These are phyloP conservation scores for Cytidiella melzeri DNA, from an alignment of 768 basidiomycete genomes.

Conservation along the genomic window DNA sequence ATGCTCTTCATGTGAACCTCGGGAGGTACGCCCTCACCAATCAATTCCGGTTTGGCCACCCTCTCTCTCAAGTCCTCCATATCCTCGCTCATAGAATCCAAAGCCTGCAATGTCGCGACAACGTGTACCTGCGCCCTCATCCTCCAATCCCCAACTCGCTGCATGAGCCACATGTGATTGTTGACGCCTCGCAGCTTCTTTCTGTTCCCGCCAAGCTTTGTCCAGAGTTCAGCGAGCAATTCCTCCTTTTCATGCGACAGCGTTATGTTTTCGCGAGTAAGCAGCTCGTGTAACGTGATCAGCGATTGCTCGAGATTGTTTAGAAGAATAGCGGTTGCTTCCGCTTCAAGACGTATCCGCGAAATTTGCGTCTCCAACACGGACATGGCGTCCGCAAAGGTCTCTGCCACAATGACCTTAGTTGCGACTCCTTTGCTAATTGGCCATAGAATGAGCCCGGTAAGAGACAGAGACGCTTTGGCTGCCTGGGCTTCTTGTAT, in stretches of 20 bases:
- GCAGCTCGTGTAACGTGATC: slow-evolving; percentile 47
- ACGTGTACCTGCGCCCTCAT: slow-evolving; percentile 61
- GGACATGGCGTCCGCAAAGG: slow-evolving; percentile 60
- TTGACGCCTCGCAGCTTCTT: slow-evolving; percentile 43
- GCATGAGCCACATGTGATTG: slow-evolving; percentile 46
- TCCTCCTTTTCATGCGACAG: slow-evolving; percentile 41
- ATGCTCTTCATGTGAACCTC: slow-evolving; percentile 78
- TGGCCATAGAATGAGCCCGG: slow-evolving; percentile 21
- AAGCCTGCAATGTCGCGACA: slow-evolving; percentile 52
- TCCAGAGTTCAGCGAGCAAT: slow-evolving; percentile 65
- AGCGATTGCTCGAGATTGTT: slow-evolving; percentile 60
- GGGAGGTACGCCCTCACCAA: slow-evolving; percentile 53
- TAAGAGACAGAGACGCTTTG: slow-evolving; percentile 18
- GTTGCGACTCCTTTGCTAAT: slow-evolving; percentile 27
- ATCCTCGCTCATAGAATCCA: slow-evolving; percentile 62
- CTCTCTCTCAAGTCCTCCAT: slow-evolving; percentile 73
- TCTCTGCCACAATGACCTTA: slow-evolving; percentile 41
- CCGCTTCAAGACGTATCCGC: slow-evolving; percentile 63
- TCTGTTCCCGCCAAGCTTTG: slow-evolving; percentile 57
- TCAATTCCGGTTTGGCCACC: slow-evolving; percentile 60
- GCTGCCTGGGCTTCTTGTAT: slow-evolving; percentile 37
- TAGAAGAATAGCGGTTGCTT: slow-evolving; percentile 48
- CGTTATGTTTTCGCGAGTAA: slow-evolving; percentile 49
- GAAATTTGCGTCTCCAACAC: slow-evolving; percentile 45
- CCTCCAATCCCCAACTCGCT: slow-evolving; percentile 50